Evolutionary conservation across 2,329 filamentous ascomycete genomes (phyloP).

Genomic region (Raffaelea arxii): DNA sequence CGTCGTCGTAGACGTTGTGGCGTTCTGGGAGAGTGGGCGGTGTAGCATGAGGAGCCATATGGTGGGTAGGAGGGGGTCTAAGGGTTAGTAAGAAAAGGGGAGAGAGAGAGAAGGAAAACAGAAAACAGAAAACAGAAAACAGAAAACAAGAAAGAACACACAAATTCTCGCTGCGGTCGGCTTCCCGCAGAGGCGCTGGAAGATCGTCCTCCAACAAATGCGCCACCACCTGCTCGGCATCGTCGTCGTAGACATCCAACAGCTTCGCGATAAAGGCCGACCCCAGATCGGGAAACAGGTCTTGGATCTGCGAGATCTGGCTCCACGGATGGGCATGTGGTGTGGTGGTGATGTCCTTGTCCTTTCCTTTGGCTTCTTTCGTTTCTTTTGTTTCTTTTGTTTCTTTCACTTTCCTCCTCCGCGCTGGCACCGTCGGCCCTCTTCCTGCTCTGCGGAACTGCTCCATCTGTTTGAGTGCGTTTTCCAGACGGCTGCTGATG

Average conservation of each 20-base stretch:
- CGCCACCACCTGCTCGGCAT: conserved; percentile 70
- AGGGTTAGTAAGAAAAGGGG: no score
- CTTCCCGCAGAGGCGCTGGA: conserved; percentile 53
- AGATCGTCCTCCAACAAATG: conserved; percentile 73
- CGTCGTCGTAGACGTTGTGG: conserved; percentile 71
- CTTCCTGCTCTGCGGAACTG: conserved; percentile 48
- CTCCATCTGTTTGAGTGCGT: conserved; percentile 49
- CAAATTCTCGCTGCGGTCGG: conserved; percentile 57
- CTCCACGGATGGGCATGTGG: conserved; percentile 71
- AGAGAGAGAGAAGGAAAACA: no score
- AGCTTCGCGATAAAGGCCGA: conserved; percentile 71
- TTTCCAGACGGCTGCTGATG: conserved; percentile 41
- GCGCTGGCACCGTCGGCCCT: conserved; percentile 32
- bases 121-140: no score
- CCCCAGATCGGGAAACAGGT: conserved; percentile 82
- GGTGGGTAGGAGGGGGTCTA: conserved; percentile 14
- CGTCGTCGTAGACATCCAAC: conserved; percentile 67
- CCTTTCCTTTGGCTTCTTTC: conserved; percentile 47
- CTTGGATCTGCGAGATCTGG: conserved; percentile 81
- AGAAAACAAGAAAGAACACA: conserved; percentile 20
- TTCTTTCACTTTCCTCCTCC: conserved; percentile 35
- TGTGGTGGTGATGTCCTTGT: conserved; percentile 40
- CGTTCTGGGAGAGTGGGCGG: conserved; percentile 47
- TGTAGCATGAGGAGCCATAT: conserved; percentile 48
- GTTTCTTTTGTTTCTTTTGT: conserved; percentile 38